Evolutionary conservation across 192 early-diverging fungal genomes (phyloP).

Genomic region (Cladochytrium replicatum): DNA sequence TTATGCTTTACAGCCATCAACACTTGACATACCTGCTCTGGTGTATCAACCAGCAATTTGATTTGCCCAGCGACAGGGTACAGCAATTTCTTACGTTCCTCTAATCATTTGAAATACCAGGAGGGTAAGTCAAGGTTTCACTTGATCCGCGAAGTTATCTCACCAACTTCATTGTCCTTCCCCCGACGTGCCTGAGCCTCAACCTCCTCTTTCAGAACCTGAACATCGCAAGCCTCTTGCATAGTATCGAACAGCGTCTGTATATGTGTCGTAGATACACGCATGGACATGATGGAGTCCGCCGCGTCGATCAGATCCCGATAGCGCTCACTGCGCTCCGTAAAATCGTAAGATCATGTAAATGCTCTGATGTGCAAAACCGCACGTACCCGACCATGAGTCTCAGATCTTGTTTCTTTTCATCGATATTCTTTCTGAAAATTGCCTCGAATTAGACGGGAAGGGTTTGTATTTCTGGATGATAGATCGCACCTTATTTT

Average conservation of each 20-base stretch:
- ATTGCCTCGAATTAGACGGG: background rate
- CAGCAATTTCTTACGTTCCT: slow-evolving; percentile 43
- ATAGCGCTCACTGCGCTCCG: slow-evolving; percentile 58
- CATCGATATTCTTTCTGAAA: slow-evolving; percentile 60
- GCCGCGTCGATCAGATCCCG: slow-evolving; percentile 78
- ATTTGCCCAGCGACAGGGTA: slow-evolving; percentile 70
- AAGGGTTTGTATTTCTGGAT: background rate
- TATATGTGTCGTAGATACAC: slow-evolving; percentile 38
- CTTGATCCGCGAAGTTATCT: background rate
- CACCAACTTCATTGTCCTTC: slow-evolving; percentile 34
- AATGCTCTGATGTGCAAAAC: background rate
- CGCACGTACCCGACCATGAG: slow-evolving; percentile 71
- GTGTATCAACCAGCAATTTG: slow-evolving; percentile 73
- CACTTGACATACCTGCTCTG: slow-evolving; percentile 58
- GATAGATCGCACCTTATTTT: slow-evolving; percentile 21
- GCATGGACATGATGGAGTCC: slow-evolving; percentile 69
- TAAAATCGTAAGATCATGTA: slow-evolving; percentile 8
- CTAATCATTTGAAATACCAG: slow-evolving; percentile 14
- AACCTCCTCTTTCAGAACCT: slow-evolving; percentile 37
- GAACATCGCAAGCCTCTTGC: slow-evolving; percentile 43
- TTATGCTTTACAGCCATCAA: background rate
- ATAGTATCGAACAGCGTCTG: slow-evolving; percentile 47
- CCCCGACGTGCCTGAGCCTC: slow-evolving; percentile 27
- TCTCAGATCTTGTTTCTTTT: slow-evolving; percentile 70
- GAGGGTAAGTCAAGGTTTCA: background rate